phyloP scores from a whole-genome alignment of 1,284 basidiomycete genomes.

The Ganoderma leucocontextum region DNA sequence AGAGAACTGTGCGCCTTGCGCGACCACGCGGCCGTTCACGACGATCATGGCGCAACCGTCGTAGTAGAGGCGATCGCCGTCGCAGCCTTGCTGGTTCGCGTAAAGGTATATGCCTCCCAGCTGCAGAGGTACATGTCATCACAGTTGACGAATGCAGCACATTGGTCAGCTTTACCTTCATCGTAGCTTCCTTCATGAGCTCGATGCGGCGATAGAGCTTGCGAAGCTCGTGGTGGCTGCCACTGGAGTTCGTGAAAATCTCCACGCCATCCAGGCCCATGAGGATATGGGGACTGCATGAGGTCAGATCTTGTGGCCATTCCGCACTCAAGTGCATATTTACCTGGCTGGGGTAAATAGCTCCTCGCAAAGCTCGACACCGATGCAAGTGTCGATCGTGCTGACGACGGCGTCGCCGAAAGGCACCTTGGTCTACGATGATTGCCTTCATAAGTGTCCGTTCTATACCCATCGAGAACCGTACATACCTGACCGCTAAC shows the following conservation, averaged over 20 bases:
- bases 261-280: constrained; percentile 99
- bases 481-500: constrained; percentile 85
- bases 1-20: constrained; percentile 97
- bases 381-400: constrained; percentile 95
- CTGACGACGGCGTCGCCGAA: constrained; percentile 96
- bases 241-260: constrained; percentile 98
- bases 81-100: constrained; percentile 98
- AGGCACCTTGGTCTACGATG: constrained; percentile 78
- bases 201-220: constrained; percentile 94
- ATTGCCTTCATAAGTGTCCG: background rate
- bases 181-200: constrained; percentile 95
- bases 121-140: constrained; percentile 56
- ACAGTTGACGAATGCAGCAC: background rate
- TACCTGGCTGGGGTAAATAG: constrained; percentile 96
- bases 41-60: constrained; percentile 98
- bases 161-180: constrained; percentile 67
- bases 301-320: constrained; percentile 9
- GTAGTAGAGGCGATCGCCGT: constrained; percentile 97
- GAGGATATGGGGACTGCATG: constrained; percentile 86
- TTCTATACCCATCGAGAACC: constrained; percentile 15
- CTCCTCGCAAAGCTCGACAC: constrained; percentile 97
- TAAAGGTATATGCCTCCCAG: constrained; percentile 97
- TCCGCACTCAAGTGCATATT: constrained; percentile 11
- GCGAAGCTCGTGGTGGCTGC: constrained; percentile 96
- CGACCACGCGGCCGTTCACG: constrained; percentile 91